Base-by-base conservation (phyloP, 169 alveolate species). In the Plasmodium berghei region DNA sequence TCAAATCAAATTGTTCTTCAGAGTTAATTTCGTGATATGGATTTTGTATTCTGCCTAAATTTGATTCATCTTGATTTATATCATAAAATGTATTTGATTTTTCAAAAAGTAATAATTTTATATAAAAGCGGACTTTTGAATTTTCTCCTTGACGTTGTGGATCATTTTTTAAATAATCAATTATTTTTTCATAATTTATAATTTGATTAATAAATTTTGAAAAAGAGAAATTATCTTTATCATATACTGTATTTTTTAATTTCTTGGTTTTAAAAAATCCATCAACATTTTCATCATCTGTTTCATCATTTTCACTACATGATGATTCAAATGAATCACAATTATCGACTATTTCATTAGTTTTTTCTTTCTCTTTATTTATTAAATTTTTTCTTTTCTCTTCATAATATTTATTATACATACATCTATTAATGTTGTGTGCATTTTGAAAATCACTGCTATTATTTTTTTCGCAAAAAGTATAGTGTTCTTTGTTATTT, bases 281-380 rank as follows among this genome's bases (percentile, higher is more conserved):
- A 83, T 83, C 90, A 18, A 83, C 59, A 52, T 83, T 83, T 83
- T 83, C 90, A 70, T 83, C 90, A 48, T 83, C 90, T 48, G 90
- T 55, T 45, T 83, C 90, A 48, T 73, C 70, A 55, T 83, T 73
- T 67, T 83, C 90, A 83, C 86, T 83, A 62, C 54, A 55, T 55
- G 90, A 69, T 22, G 86, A 83, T 49, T 70, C 86, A 24, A 85
- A 83, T 14, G 89, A 63, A 56, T 45, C 45, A 45, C 12, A 26
- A 40, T 16, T n/a, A n/a, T 45, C 58, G 34, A 26, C 49, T 22
- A 42, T 48, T 12, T n/a, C 22, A n/a, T 12, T 10, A 16, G 10
- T 45, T 40, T 45, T 67, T 42, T 67, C 74, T 45, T 67, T 45
- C 14, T 40, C 34, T 34, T 59, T 72, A 61, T 42, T 20, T 5